A percentile compares a stretch with the other conserved stretches of the same genome.
Evolutionary conservation across 495 filamentous ascomycete species (phyloP).

Genomic region (Xylaria grammica): DNA sequence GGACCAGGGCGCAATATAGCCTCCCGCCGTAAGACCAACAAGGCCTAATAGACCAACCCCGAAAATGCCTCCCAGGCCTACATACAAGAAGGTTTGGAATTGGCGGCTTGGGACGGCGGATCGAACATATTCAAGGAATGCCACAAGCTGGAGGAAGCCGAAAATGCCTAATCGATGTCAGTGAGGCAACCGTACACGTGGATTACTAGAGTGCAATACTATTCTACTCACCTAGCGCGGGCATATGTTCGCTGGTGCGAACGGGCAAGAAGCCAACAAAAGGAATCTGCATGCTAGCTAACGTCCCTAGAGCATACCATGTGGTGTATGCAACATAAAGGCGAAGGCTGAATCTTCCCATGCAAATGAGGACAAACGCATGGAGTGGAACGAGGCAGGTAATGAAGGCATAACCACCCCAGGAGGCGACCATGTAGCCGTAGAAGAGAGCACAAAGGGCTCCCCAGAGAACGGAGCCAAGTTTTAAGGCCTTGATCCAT

Average conservation of each 20-base stretch:
- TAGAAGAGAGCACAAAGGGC: constrained; percentile 95
- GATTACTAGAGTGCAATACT: neutral
- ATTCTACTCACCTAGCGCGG: constrained; percentile 81
- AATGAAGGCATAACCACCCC: constrained; percentile 99
- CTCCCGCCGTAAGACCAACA: constrained; percentile 80
- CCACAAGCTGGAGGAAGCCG: constrained; percentile 92
- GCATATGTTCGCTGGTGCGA: constrained; percentile 98
- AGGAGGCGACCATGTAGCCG: constrained; percentile 99
- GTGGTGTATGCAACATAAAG: constrained; percentile 96
- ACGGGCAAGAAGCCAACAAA: constrained; percentile 98
- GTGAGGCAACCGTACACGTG: constrained; percentile 6
- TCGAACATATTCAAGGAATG: constrained; percentile 89
- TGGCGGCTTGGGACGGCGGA: constrained; percentile 87
- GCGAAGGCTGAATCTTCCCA: constrained; percentile 94
- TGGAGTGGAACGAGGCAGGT: constrained; percentile 97
- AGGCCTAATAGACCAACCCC: constrained; percentile 68
- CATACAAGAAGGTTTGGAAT: constrained; percentile 85
- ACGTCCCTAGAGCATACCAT: constrained; percentile 95
- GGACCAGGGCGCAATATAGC: constrained; percentile 96
- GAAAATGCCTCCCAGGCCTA: constrained; percentile 72
- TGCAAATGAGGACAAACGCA: constrained; percentile 91
- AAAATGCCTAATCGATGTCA: constrained; percentile 76
- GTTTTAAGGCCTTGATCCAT: constrained; percentile 98
- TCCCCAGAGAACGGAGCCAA: constrained; percentile 94
- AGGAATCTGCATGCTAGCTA: constrained; percentile 99